Evolutionary conservation across 148 eudicot genomes (phyloP).

Genomic region (Rhododendron ovatum): DNA sequence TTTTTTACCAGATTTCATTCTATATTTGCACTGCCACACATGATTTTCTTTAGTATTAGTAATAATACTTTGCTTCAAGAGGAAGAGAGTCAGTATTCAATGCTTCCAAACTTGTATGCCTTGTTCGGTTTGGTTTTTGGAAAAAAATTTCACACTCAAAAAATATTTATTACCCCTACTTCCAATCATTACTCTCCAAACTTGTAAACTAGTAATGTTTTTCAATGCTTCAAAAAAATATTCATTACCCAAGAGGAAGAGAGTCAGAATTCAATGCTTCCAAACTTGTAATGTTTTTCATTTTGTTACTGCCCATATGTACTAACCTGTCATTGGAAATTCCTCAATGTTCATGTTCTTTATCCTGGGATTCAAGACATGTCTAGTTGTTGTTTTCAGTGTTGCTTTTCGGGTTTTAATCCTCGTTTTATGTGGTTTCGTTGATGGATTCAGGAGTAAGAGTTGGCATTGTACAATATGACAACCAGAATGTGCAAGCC

Average conservation of each 20-base stretch:
- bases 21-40: neutral
- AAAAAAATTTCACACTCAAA: no score
- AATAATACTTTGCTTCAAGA: neutral
- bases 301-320: neutral
- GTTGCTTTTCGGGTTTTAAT: conserved; percentile 67
- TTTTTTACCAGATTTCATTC: neutral
- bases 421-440: conserved; percentile 78
- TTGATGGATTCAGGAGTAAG: conserved; percentile 79
- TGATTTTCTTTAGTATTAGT: neutral
- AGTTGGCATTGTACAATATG: conserved; percentile 58
- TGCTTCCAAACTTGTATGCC: neutral
- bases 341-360: neutral
- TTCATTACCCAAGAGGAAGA: neutral
- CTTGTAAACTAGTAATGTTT: no score
- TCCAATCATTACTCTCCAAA: no score
- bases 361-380: neutral
- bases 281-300: neutral
- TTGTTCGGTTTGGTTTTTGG: no score
- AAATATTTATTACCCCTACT: no score
- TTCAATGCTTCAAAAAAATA: no score
- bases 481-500: conserved; percentile 68
- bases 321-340: neutral
- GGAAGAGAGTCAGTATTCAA: neutral
- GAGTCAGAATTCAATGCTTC: neutral
- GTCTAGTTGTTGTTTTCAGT: conserved; percentile 34